Base-by-base conservation (phyloP, 176 grass and related monocot genomes). In the Rhynchospora breviuscula region DNA sequence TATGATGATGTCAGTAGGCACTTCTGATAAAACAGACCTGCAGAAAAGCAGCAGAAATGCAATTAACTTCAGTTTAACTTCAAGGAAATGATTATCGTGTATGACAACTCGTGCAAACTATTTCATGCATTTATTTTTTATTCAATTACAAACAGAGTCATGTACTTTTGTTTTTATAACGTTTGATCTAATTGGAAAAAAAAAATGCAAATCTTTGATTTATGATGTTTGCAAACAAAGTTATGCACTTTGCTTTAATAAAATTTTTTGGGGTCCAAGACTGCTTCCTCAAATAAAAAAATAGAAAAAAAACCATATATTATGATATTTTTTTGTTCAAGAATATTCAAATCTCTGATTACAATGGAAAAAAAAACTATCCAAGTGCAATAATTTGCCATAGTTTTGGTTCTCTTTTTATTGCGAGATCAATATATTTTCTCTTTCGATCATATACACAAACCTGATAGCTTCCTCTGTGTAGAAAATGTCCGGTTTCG, bases 401-500 rank as follows among this genome's bases (percentile, higher is more conserved):
- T 22, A 64, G 18, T 66, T 66, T 31, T 29, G 29, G 63, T 66
- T 69, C 6, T 2, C 0, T 40, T 43, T 5, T 68, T 68, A 68
- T 35, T 68, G 43, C 43, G 65, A 18, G 65, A 40, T 68, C 65
- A 26, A 63, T 11, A 64, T 43, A 2, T 46, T 10, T 19, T 71
- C n/a, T 71, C 43, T 71, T 71, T 47, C 9, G 15, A 47, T 11
- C 35, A 70, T 67, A 45, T 6, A 1, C 43, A 79, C 35, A 89
- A 90, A 98, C 95, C 95, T 94, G 63, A 93, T 68, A 65, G 95
- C 95, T 80, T 91, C 89, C 63, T 91, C 91, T 8, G 89, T 98
- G 80, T 98, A 93, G 80, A 98, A 98, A 65, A 85, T 98, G 78
- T 98, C 92, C 25, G 95, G 92, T 79, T 98, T 98, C 25, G 89